A percentile compares a stretch with the other conserved stretches of the same genome.
These are phyloP conservation scores for Daedaleopsis sinensis DNA, from an alignment of 768 basidiomycete genomes.

Conservation along the genomic window DNA sequence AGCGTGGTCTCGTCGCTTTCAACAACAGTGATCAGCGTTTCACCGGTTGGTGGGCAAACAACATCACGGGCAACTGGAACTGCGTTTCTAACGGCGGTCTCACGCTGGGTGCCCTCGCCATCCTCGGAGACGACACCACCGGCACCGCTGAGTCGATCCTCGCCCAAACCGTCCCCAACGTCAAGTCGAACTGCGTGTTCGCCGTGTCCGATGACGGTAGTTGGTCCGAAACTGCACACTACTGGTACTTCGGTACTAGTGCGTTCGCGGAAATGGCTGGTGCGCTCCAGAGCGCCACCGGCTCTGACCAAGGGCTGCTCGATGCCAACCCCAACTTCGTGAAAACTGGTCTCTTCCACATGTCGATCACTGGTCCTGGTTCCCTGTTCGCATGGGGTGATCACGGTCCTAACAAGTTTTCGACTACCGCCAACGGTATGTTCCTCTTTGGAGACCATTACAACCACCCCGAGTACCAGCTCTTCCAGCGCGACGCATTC, in stretches of 20 bases:
- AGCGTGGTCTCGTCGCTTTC: constrained; percentile 48
- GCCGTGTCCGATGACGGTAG: constrained; percentile 75
- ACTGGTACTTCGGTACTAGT: constrained; percentile 95
- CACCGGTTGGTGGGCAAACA: constrained; percentile 79
- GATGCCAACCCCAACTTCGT: constrained; percentile 69
- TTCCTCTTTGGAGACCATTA: constrained; percentile 75
- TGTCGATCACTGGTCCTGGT: constrained; percentile 84
- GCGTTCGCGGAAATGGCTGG: constrained; percentile 89
- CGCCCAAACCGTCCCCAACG: constrained; percentile 69
- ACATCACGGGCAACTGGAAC: constrained; percentile 93
- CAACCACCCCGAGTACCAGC: constrained; percentile 70
- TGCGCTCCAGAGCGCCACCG: constrained; percentile 82
- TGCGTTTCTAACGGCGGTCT: constrained; percentile 94
- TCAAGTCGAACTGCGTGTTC: constrained; percentile 72
- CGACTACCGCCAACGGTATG: constrained; percentile 89
- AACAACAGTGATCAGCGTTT: constrained; percentile 24
- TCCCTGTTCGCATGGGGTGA: constrained; percentile 85
- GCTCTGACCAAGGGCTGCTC: constrained; percentile 77
- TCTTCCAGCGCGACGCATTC: constrained; percentile 88
- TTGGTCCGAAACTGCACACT: constrained; percentile 93
- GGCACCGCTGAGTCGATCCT: constrained; percentile 72
- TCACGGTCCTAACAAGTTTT: constrained; percentile 93
- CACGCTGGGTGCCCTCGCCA: constrained; percentile 87
- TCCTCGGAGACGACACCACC: constrained; percentile 80
- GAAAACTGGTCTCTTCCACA: constrained; percentile 84